Base-by-base conservation (phyloP, 495 filamentous ascomycete species). In the Aspergillus nidulans region DNA sequence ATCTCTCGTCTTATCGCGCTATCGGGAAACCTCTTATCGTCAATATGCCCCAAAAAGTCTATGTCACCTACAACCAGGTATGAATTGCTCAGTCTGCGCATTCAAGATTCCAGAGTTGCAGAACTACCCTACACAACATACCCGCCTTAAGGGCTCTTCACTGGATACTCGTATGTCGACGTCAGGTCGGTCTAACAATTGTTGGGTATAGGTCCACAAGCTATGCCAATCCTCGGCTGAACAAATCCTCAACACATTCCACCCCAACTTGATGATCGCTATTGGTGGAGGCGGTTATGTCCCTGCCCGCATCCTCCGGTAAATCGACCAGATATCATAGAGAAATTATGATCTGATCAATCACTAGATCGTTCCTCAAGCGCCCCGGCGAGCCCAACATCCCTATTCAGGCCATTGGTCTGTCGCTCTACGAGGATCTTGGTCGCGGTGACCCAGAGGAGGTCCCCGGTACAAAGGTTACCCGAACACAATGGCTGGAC, bases 211-310 rank as follows among this genome's bases (percentile, higher is more conserved):
- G 92, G 88, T 98, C 60, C 94, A 99, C 81, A 94, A 96, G 70
- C 82, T 99, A 61, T 99, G 94, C 74, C 90, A 96, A 73, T 77
- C 81, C 52, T 82, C 89, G 2, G 94, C 92, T 18, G 78, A 83
- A 42, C 73, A 77, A 56, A 96, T 97, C 69, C 85, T 99, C 57
- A 77, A 83, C 66, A 80, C 86, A 1, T 90, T 95, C 76, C 78
- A 88, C 61, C 94, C 94, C 39, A 90, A 96, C 66, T 86, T 99
- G 51, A 97, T 99, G 82, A 95, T 99, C 69, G 94, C 94, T 64
- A 99, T 99, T 66, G 94, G 94, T 57, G 94, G 94, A 57, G 94
- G 94, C 65, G 94, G 94, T 50, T 99, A 97, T 70, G 90, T 99
- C 19, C 94, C 94, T 43, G 94, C 94, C 38, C 90, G 94, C 55